These are phyloP conservation scores for Lenwebbia sp. DNA, from an alignment of 345 rosid genomes.

Conservation along the genomic window DNA sequence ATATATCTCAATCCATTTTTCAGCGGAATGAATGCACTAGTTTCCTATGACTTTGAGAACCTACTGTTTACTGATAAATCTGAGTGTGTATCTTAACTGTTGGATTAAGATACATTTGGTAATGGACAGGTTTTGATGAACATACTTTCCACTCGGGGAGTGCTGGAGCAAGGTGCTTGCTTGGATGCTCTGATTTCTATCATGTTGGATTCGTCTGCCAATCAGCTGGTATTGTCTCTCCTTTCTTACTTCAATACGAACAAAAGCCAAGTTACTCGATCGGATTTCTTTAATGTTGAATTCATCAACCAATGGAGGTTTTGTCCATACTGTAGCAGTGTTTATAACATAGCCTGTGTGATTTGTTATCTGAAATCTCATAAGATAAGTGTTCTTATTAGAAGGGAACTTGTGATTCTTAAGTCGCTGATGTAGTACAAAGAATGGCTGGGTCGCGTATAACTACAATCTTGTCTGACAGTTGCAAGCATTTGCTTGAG, in stretches of 20 bases:
- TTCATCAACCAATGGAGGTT: neutral
- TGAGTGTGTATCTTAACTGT: neutral
- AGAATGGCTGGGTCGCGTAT: neutral
- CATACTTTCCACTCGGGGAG: constrained; percentile 71
- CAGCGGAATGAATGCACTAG: neutral
- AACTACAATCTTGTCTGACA: neutral
- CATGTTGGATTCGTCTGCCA: constrained; percentile 81
- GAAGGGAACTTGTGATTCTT: neutral
- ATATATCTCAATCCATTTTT: neutral
- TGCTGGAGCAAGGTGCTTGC: constrained; percentile 79
- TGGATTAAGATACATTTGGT: neutral
- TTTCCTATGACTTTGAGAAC: neutral
- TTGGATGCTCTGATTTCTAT: constrained; percentile 82
- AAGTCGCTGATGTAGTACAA: neutral
- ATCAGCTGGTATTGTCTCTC: constrained; percentile 59
- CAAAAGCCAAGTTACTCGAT: neutral
- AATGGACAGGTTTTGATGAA: constrained; percentile 39
- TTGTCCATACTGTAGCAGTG: neutral
- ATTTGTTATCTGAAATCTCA: neutral
- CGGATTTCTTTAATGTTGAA: neutral
- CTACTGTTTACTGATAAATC: neutral
- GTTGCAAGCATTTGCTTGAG: neutral
- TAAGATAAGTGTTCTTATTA: neutral
- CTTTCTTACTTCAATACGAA: neutral
- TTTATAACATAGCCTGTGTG: neutral